Conservation (phyloP, 352 stramenopile species). For the Phytopythium oedochilum region DNA sequence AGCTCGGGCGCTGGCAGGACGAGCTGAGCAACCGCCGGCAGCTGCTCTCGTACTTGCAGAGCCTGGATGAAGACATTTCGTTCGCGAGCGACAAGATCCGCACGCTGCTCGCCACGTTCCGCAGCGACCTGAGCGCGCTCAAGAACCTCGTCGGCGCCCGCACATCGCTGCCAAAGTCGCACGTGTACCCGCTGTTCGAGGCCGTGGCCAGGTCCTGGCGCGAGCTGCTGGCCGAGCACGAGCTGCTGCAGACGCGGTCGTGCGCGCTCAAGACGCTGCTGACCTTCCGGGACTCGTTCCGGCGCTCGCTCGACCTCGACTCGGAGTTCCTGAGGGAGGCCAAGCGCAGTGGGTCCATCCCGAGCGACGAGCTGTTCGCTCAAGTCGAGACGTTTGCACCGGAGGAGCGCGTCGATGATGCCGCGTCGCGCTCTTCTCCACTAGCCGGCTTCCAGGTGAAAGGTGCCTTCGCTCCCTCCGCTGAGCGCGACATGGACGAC, state of each 20-base stretch:
- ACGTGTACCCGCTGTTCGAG: slow-evolving; percentile 94
- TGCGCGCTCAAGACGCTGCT: slow-evolving; percentile 61
- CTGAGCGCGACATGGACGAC: slow-evolving; percentile 15
- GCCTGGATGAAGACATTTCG: slow-evolving; percentile 89
- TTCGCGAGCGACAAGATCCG: slow-evolving; percentile 81
- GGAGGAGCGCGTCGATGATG: too few species aligned
- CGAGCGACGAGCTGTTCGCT: slow-evolving; percentile 66
- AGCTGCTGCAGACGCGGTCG: slow-evolving; percentile 64
- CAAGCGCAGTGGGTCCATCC: slow-evolving; percentile 47
- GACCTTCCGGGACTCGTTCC: slow-evolving; percentile 75
- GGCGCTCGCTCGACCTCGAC: slow-evolving; percentile 43
- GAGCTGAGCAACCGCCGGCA: slow-evolving; percentile 91
- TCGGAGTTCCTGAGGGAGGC: slow-evolving; percentile 50
- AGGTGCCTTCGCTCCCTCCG: slow-evolving; percentile 15
- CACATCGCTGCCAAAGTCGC: slow-evolving; percentile 89
- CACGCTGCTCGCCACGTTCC: slow-evolving; percentile 62
- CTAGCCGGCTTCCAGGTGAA: slow-evolving; percentile 21
- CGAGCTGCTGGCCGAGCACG: slow-evolving; percentile 68
- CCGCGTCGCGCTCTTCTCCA: too few species aligned
- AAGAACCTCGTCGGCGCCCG: slow-evolving; percentile 82
- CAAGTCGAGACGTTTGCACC: slow-evolving; percentile 53
- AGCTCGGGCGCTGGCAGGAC: slow-evolving; percentile 85
- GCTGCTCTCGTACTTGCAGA: slow-evolving; percentile 89
- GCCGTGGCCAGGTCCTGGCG: slow-evolving; percentile 82
- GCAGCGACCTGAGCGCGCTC: slow-evolving; percentile 57